These are phyloP conservation scores for Zostera marina DNA, from an alignment of 116 monocot genomes.

Conservation along the genomic window DNA sequence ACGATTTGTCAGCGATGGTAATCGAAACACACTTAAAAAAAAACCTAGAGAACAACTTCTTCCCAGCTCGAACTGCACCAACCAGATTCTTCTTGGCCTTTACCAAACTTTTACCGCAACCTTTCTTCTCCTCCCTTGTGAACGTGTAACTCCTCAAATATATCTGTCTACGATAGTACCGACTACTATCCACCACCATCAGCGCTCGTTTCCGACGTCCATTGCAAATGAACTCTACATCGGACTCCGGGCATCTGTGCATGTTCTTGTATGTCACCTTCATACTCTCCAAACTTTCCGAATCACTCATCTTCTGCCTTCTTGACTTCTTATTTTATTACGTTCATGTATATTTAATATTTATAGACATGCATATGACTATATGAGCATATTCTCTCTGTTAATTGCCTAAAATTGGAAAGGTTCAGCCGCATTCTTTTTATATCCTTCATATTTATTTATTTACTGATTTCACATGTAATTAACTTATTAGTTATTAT, in stretches of 20 bases:
- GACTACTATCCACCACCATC: conserved; percentile 15
- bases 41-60: no score
- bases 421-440: no score
- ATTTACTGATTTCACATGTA: no score
- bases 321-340: no score
- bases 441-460: no score
- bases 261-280: conserved; percentile 36
- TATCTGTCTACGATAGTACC: conserved; percentile 64
- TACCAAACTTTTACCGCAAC: conserved; percentile 22
- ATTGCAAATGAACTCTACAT: conserved; percentile 34
- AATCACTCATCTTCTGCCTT: conserved; percentile 10
- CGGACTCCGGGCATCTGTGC: conserved; percentile 58
- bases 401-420: no score
- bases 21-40: no score
- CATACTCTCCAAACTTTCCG: conserved; percentile 16
- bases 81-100: conserved; percentile 27
- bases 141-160: conserved; percentile 65
- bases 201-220: background rate
- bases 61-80: background rate
- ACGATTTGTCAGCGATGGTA: no score
- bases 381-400: no score
- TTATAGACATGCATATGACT: no score
- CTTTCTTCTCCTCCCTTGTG: conserved; percentile 52
- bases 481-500: no score
- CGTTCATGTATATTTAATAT: no score